Conservation (phyloP, 805 yeast genomes). For the Lipomyces mesembrius region DNA sequence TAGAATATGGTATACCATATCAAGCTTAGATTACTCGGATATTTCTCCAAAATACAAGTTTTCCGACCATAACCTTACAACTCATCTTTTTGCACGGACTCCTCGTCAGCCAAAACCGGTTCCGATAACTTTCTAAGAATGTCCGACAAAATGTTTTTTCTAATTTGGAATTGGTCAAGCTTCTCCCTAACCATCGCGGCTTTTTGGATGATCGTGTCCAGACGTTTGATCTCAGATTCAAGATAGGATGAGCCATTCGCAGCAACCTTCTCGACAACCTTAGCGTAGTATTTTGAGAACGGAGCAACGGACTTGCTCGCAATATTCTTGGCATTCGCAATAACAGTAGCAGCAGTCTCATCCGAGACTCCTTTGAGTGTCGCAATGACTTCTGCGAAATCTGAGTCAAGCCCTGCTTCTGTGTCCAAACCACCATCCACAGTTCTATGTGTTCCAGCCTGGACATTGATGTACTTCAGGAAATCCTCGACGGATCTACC, state of each 20-base stretch:
- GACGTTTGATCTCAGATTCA: conserved; percentile 53
- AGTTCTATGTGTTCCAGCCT: conserved; percentile 50
- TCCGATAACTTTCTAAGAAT: conserved; percentile 39
- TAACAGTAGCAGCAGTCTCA: conserved; percentile 42
- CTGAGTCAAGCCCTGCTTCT: conserved; percentile 51
- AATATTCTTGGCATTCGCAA: conserved; percentile 49
- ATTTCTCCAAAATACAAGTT: background rate
- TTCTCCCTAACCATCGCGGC: conserved; percentile 50
- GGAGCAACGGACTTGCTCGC: conserved; percentile 26
- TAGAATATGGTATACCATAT: background rate
- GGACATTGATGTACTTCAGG: conserved; percentile 53
- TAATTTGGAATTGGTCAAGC: conserved; percentile 56
- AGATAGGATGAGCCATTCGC: conserved; percentile 48
- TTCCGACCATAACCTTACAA: conserved; percentile 5
- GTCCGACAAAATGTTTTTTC: conserved; percentile 55
- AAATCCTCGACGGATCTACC: conserved; percentile 57
- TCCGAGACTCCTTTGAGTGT: conserved; percentile 45
- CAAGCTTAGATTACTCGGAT: background rate
- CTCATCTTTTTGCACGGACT: conserved; percentile 24
- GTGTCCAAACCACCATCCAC: conserved; percentile 50
- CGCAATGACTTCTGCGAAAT: conserved; percentile 44
- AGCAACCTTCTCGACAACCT: conserved; percentile 42
- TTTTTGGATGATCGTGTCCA: conserved; percentile 50
- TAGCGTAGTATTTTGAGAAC: conserved; percentile 40
- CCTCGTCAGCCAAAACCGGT: conserved; percentile 4